Evolutionary conservation across 2,329 filamentous ascomycete species (phyloP).

Genomic region (Aspergillus phoenicis): DNA sequence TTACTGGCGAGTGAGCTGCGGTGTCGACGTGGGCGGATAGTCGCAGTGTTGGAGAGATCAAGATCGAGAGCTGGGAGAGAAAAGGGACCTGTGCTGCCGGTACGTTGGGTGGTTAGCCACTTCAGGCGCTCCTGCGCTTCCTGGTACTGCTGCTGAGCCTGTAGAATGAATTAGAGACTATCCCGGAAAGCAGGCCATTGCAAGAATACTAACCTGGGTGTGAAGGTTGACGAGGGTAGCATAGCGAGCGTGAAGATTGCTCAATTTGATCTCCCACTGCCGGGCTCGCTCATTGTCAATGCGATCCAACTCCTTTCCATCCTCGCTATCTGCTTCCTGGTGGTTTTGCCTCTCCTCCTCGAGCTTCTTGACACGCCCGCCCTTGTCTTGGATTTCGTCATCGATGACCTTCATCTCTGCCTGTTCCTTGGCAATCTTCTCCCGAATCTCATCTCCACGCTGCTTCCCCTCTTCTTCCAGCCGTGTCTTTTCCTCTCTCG

Average conservation of each 20-base stretch:
- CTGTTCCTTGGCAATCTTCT: conserved; percentile 51
- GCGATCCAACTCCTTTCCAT: conserved; percentile 54
- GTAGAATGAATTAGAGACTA: conserved; percentile 8
- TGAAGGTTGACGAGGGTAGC: conserved; percentile 45
- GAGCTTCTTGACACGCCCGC: conserved; percentile 61
- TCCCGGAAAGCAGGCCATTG: not conserved
- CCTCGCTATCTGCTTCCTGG: conserved; percentile 51
- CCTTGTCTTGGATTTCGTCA: conserved; percentile 64
- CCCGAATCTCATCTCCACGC: conserved; percentile 44
- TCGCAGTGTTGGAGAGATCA: conserved; percentile 43
- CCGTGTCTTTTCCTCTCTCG: conserved; percentile 46
- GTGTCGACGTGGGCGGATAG: conserved; percentile 49
- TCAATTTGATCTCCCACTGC: conserved; percentile 50
- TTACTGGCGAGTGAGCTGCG: conserved; percentile 51
- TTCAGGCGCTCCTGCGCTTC: conserved; percentile 50
- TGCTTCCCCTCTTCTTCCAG: conserved; percentile 44
- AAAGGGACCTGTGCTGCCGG: conserved; percentile 43
- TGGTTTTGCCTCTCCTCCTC: conserved; percentile 60
- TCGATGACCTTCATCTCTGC: conserved; percentile 59
- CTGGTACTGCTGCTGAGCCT: conserved; percentile 48
- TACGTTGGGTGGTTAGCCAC: conserved; percentile 45
- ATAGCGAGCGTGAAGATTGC: conserved; percentile 47
- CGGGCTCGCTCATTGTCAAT: conserved; percentile 53
- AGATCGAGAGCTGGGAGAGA: conserved; percentile 46
- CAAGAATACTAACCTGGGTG: conserved; percentile 33